phyloP scores from a whole-genome alignment of 805 yeast species.

The Clavispora carvajalis region DNA sequence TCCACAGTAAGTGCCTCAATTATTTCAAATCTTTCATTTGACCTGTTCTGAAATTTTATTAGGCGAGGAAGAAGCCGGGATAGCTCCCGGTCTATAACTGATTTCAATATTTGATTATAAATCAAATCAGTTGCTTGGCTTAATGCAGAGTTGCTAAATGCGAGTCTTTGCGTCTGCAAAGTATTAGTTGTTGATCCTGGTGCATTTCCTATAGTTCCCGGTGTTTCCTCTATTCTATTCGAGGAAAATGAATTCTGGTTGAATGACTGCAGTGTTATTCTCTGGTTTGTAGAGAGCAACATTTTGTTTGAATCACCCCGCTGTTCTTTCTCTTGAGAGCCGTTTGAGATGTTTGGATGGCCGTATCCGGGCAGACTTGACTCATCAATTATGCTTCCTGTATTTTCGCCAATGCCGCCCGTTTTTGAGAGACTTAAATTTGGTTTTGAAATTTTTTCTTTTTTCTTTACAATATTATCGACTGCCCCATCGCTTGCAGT shows the following conservation, averaged over 20 bases:
- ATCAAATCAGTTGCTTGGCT: slow-evolving; percentile 22
- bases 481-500: neutral
- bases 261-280: neutral
- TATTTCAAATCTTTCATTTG: slow-evolving; percentile 17
- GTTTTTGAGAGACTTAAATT: neutral
- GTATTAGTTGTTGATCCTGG: neutral
- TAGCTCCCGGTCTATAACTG: slow-evolving; percentile 23
- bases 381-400: neutral
- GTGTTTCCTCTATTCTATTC: neutral
- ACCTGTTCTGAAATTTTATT: slow-evolving; percentile 17
- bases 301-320: no score
- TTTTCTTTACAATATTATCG: neutral
- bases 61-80: slow-evolving; percentile 20
- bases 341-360: no score
- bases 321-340: no score
- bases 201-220: neutral
- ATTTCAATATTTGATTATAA: slow-evolving; percentile 16
- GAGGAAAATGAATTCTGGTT: no score
- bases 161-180: neutral
- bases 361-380: no score
- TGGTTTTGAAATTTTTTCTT: neutral
- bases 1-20: slow-evolving; percentile 43
- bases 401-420: neutral
- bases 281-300: no score
- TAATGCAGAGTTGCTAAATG: neutral